A percentile compares a stretch with the other conserved stretches of the same genome.
Conservation (phyloP, 805 yeast genomes). For the Wickerhamomyces tratensis region DNA sequence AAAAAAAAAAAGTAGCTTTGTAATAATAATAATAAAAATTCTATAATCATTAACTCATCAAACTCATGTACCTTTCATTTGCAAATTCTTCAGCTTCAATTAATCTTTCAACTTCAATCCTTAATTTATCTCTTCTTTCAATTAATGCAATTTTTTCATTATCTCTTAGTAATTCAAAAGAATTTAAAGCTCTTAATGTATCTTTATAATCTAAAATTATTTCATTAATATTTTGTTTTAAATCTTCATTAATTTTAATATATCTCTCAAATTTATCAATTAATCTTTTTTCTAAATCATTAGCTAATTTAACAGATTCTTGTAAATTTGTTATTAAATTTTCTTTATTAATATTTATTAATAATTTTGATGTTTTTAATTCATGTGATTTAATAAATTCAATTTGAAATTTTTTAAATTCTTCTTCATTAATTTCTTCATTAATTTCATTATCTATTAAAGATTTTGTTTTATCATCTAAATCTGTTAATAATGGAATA, state of each 20-base stretch:
- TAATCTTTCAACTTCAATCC: conserved; percentile 14
- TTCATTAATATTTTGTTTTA: conserved; percentile 5
- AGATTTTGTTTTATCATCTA: conserved; percentile 7
- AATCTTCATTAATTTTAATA: conserved; percentile 3
- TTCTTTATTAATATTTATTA: conserved; percentile 3
- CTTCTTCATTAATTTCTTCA: conserved; percentile 3
- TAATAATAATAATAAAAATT: too few species aligned
- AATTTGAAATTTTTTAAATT: conserved; percentile 4
- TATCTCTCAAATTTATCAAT: conserved; percentile 6
- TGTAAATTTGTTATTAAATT: conserved; percentile 2
- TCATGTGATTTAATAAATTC: conserved; percentile 2
- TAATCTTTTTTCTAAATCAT: conserved; percentile 9
- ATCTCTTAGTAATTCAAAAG: conserved; percentile 12
- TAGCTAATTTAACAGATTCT: conserved; percentile 6
- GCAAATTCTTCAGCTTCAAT: conserved; percentile 14
- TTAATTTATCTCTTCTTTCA: conserved; percentile 7
- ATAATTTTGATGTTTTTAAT: not conserved
- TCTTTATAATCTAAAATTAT: conserved; percentile 10
- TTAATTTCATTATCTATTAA: conserved; percentile 5
- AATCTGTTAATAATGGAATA: conserved; percentile 10
- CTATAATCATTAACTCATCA: not conserved
- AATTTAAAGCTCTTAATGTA: conserved; percentile 11
- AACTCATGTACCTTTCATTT: conserved; percentile 11
- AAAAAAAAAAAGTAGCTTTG: too few species aligned
- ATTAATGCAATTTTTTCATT: conserved; percentile 7